Conservation (phyloP, 2,329 filamentous ascomycete genomes). For the Metarhizium sp. region DNA sequence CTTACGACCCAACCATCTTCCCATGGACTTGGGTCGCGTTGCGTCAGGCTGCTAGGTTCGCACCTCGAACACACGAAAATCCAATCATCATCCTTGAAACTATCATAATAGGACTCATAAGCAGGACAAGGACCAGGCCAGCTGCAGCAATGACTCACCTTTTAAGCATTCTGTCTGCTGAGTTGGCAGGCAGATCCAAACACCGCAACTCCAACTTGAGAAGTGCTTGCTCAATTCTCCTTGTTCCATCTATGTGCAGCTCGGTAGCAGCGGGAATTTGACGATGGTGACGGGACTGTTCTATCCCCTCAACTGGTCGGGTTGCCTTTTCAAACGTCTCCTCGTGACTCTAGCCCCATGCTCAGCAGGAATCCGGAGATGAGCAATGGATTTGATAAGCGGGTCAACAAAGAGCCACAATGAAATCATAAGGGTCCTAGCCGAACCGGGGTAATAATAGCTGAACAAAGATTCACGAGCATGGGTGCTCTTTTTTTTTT, state of each 20-base stretch:
- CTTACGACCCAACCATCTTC: slow-evolving; percentile 1
- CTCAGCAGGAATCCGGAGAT: slow-evolving; percentile 3
- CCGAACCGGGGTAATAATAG: background rate
- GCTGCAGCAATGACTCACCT: background rate
- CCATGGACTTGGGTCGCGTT: background rate
- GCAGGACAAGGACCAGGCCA: background rate
- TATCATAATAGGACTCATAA: background rate
- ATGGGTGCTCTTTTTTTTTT: background rate
- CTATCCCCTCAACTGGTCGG: background rate
- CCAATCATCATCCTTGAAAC: slow-evolving; percentile 1
- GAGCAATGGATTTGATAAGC: slow-evolving; percentile 2
- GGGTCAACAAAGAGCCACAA: slow-evolving; percentile 2
- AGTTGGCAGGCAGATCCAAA: background rate
- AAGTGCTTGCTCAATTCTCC: background rate
- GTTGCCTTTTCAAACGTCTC: background rate
- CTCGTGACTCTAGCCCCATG: background rate
- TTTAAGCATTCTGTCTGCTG: background rate
- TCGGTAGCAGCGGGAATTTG: background rate
- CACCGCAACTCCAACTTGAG: background rate
- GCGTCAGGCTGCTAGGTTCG: too few relatives aligned
- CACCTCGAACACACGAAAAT: background rate
- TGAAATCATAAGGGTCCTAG: slow-evolving; percentile 8
- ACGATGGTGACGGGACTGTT: background rate
- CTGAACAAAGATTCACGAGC: background rate
- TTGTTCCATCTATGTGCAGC: too few relatives aligned